Percentiles rank a stretch among this genome's conserved stretches.
Evolutionary conservation across 495 filamentous ascomycete genomes (phyloP).

Genomic region (Penicillium coffeae): DNA sequence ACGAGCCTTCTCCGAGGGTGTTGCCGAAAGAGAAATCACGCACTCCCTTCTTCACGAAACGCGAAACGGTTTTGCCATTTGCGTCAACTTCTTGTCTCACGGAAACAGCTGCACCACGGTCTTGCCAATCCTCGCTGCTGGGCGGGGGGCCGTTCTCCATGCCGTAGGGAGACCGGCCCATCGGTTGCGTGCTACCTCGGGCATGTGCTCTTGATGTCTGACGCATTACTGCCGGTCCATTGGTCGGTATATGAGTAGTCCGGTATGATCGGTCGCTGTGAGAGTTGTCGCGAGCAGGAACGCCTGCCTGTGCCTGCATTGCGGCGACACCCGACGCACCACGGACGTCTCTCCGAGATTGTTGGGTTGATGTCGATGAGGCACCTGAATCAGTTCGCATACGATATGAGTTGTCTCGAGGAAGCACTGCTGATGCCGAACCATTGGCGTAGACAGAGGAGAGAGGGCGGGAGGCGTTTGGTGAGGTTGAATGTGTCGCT

Average conservation of each 20-base stretch:
- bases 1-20: constrained; percentile 92
- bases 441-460: constrained; percentile 54
- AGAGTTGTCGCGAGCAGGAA: constrained; percentile 65
- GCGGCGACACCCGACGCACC: constrained; percentile 48
- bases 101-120: constrained; percentile 79
- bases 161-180: constrained; percentile 52
- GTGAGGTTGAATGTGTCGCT: constrained; percentile 37
- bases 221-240: constrained; percentile 51
- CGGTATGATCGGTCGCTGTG: constrained; percentile 66
- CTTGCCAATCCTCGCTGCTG: constrained; percentile 93
- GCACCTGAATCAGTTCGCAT: constrained; percentile 62
- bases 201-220: constrained; percentile 43
- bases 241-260: constrained; percentile 54
- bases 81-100: constrained; percentile 75
- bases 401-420: constrained; percentile 52
- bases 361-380: constrained; percentile 54
- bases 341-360: constrained; percentile 57
- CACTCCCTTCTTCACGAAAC: constrained; percentile 92
- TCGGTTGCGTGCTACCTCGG: constrained; percentile 45
- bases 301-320: constrained; percentile 60
- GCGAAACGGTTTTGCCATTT: constrained; percentile 75
- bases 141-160: constrained; percentile 60
- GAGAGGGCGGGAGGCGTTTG: constrained; percentile 47
- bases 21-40: constrained; percentile 94
- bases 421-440: constrained; percentile 30